These are phyloP conservation scores for Yarrowia sp. DNA, from an alignment of 805 yeast genomes.

Conservation along the genomic window DNA sequence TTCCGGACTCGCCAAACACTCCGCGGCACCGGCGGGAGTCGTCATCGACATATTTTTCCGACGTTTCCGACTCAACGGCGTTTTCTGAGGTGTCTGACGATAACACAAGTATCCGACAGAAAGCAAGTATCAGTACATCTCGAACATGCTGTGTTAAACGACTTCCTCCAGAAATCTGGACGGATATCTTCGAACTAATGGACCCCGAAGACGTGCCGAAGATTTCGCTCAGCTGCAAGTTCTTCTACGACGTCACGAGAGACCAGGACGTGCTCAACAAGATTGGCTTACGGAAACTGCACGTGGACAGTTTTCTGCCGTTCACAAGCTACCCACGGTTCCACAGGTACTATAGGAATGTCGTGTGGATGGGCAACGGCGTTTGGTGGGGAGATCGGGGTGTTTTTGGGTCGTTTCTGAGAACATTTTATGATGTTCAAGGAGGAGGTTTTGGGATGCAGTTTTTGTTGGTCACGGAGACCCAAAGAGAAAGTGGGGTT, in stretches of 20 bases:
- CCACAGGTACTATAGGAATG: conserved; percentile 10
- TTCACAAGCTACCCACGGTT: conserved; percentile 29
- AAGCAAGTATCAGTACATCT: not conserved
- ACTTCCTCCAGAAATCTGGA: conserved; percentile 33
- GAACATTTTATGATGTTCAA: not conserved
- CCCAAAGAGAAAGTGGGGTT: no score
- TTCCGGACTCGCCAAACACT: conserved; percentile 1
- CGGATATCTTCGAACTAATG: conserved; percentile 13
- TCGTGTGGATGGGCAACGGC: conserved; percentile 29
- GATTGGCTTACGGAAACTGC: conserved; percentile 16
- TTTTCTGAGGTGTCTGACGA: conserved; percentile 3
- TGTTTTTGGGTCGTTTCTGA: conserved; percentile 20
- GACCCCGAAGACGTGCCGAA: conserved; percentile 14
- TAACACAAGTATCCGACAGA: not conserved
- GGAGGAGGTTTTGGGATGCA: conserved; percentile 12
- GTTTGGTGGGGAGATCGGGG: conserved; percentile 35
- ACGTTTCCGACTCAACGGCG: conserved; percentile 17
- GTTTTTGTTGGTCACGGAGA: conserved; percentile 7
- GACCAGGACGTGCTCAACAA: conserved; percentile 25
- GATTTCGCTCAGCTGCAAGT: not conserved
- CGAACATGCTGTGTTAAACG: not conserved
- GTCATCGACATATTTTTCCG: conserved; percentile 9
- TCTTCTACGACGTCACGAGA: not conserved
- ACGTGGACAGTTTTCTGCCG: not conserved
- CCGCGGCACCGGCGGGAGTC: conserved; percentile 22